Percentiles rank a stretch among this genome's conserved stretches.
Evolutionary conservation across 345 rosid species (phyloP).

Genomic region (Rhodamnia argentea): DNA sequence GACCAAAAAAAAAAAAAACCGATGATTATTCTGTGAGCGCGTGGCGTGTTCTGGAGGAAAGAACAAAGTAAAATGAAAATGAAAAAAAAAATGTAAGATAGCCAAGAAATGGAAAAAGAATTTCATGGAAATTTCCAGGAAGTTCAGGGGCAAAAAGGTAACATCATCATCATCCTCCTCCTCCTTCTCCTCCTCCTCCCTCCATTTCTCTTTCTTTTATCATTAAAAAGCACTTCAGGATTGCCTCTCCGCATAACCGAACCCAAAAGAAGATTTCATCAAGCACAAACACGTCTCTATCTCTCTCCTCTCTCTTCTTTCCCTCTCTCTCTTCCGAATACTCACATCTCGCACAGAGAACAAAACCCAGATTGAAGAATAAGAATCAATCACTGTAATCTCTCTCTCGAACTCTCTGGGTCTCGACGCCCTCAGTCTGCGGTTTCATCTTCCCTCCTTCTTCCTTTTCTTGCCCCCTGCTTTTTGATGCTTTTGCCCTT

Average conservation of each 20-base stretch:
- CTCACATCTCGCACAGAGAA: neutral
- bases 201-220: neutral
- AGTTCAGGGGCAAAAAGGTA: slow-evolving; percentile 2
- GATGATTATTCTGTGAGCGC: neutral
- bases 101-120: neutral
- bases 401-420: neutral
- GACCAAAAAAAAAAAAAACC: too few relatives aligned
- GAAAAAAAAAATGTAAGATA: neutral
- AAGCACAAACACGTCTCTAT: too few relatives aligned
- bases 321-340: neutral
- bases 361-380: neutral
- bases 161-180: neutral
- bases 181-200: neutral
- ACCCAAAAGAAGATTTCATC: neutral
- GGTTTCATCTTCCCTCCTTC: neutral
- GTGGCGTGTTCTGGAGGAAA: neutral
- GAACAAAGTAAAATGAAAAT: neutral
- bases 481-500: neutral
- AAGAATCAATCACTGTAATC: neutral
- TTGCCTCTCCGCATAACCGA: neutral
- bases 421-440: neutral
- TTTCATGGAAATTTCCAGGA: slow-evolving; percentile 3
- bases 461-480: neutral
- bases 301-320: neutral
- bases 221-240: neutral